Evolutionary conservation across 164 flowering plant genomes (phyloP).

Genomic region (Sextonia rubra): DNA sequence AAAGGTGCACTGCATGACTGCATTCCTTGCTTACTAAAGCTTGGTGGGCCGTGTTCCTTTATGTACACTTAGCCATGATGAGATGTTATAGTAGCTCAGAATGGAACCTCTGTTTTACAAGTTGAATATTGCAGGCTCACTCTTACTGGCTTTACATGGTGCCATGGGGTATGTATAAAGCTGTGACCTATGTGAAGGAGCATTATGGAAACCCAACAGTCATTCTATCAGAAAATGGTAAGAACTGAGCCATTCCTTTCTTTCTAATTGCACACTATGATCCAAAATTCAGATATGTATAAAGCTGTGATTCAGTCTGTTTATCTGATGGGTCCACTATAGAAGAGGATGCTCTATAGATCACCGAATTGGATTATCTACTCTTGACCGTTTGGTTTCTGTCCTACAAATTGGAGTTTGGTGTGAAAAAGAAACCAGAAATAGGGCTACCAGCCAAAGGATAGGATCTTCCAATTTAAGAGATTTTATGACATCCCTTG

Average conservation of each 20-base stretch:
- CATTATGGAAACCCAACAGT: slow-evolving; percentile 15
- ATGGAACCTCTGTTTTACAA: neutral
- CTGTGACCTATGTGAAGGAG: slow-evolving; percentile 18
- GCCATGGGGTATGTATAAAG: slow-evolving; percentile 22
- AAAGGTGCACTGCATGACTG: too few species aligned
- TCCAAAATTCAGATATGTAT: neutral
- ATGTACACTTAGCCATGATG: neutral
- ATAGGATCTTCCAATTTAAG: neutral
- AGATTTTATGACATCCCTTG: neutral
- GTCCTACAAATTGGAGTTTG: neutral
- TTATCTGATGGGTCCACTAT: neutral
- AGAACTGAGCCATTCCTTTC: neutral
- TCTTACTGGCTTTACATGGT: slow-evolving; percentile 21
- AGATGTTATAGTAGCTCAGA: neutral
- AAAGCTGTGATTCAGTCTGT: too few species aligned
- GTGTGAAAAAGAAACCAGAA: neutral
- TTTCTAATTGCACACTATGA: neutral
- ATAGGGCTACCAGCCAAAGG: neutral
- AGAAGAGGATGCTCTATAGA: neutral
- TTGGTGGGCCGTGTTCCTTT: too few species aligned
- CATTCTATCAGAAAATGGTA: slow-evolving; percentile 22
- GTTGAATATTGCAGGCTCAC: slow-evolving; percentile 14
- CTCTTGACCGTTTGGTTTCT: neutral
- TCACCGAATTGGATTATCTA: neutral
- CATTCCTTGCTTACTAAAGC: too few species aligned